Base-by-base conservation (phyloP, 139 green algal genomes). In the Trebouxia sp. region DNA sequence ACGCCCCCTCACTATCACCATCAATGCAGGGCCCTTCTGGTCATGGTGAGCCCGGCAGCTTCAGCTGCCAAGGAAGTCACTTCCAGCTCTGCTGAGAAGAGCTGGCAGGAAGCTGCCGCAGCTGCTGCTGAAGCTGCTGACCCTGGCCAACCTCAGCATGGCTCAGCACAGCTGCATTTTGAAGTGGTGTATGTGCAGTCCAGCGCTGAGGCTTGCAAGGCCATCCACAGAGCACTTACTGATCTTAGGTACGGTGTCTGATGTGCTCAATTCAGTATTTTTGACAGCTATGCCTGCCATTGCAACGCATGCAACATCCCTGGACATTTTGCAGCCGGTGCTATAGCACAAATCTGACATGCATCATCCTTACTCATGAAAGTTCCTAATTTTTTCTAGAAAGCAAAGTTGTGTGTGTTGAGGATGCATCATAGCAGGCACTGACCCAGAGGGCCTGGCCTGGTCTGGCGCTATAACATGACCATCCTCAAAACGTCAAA, bases 121-220 rank as follows among this genome's bases (percentile, higher is more conserved):
- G 53, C 14, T 30, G 80, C 50, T 37, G 76, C 51, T 43, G 32
- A 65, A 11, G 65, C 72, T 39, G 42, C 43, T 38, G 41, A 20
- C 39, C 39, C 69, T 41, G 55, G 69, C 39, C 69, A 56, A 41
- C 32, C 56, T 41, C 30, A 12, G 22, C 77, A 32, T 48, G 50
- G 75, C 51, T n/a, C 58, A 35, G 28, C 75, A 85, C 15, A 47
- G 82, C 38, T 91, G 78, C 82, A 82, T 38, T 85, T 82, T 67
- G 75, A 90, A 56, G 91, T 97, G 80, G 76, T 87, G 65, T 97
- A 97, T 72, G 87, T 88, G 43, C 66, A 79, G 1, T 87, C 89
- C 15, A 66, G 55, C 15, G 83, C 88, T 28, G 87, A 91, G 20
- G 93, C 91, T 0, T 78, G 75, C 15, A 80, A 83, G 1, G 24